Conservation (phyloP, 208 protist species). For the Wallacemonas sp. region DNA sequence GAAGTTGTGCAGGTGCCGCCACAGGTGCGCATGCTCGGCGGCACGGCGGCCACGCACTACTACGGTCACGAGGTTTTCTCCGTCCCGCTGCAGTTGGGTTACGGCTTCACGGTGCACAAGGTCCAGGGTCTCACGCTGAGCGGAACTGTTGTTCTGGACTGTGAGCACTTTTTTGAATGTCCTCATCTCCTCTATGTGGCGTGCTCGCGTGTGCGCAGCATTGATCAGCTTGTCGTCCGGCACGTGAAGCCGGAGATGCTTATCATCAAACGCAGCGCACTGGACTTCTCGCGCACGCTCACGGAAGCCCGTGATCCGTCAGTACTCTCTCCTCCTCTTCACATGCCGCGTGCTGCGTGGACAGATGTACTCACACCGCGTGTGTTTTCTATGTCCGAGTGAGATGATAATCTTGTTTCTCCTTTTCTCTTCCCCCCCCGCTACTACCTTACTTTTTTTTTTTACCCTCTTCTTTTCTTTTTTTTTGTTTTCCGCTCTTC, state of each 20-base stretch:
- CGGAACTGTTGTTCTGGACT: conserved; percentile 86
- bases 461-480: conserved; percentile 6
- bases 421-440: no score
- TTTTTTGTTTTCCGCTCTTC: conserved; percentile 10
- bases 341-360: conserved; percentile 33
- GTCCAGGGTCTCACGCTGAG: conserved; percentile 89
- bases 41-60: conserved; percentile 73
- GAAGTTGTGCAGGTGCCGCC: conserved; percentile 84
- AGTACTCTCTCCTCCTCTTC: conserved; percentile 10
- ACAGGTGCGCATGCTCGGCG: conserved; percentile 53
- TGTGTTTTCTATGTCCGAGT: conserved; percentile 21
- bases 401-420: no score
- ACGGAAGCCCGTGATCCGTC: conserved; percentile 23
- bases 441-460: conserved; percentile 7
- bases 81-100: conserved; percentile 86
- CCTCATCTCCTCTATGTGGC: conserved; percentile 91
- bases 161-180: conserved; percentile 85
- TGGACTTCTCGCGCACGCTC: conserved; percentile 63
- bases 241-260: conserved; percentile 79
- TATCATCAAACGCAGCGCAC: conserved; percentile 66
- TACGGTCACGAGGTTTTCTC: conserved; percentile 81
- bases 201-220: conserved; percentile 72
- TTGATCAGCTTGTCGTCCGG: conserved; percentile 84
- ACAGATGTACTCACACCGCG: conserved; percentile 15
- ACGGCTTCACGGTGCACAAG: conserved; percentile 93